These are phyloP conservation scores for Ophidiomyces ophidiicola DNA, from an alignment of 2,329 filamentous ascomycete genomes.

Conservation along the genomic window DNA sequence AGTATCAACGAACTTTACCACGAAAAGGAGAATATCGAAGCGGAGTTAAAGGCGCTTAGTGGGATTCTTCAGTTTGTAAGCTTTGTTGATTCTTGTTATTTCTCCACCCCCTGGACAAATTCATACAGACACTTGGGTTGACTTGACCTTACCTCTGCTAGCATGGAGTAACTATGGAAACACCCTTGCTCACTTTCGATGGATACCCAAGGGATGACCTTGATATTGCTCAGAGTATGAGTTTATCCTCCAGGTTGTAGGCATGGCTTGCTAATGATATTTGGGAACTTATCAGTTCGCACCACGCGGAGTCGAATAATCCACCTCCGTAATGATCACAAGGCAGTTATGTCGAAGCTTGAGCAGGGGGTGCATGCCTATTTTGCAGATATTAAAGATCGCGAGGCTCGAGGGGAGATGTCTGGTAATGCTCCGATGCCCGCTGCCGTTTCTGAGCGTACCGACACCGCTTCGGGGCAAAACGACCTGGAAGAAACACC, in stretches of 20 bases:
- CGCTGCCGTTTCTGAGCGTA: not conserved
- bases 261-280: slow-evolving; percentile 6
- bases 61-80: slow-evolving; percentile 77
- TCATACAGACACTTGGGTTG: slow-evolving; percentile 13
- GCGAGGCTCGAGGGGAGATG: slow-evolving; percentile 29
- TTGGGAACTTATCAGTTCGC: slow-evolving; percentile 51
- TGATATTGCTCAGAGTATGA: slow-evolving; percentile 81
- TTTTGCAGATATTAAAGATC: slow-evolving; percentile 59
- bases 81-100: slow-evolving; percentile 13
- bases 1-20: slow-evolving; percentile 68
- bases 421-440: slow-evolving; percentile 11
- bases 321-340: slow-evolving; percentile 82
- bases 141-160: slow-evolving; percentile 31
- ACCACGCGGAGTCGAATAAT: slow-evolving; percentile 89
- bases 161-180: slow-evolving; percentile 92
- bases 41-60: slow-evolving; percentile 72
- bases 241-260: not conserved
- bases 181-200: slow-evolving; percentile 71
- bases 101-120: slow-evolving; percentile 1
- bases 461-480: not conserved
- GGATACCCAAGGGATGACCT: slow-evolving; percentile 89
- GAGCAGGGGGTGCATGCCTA: slow-evolving; percentile 81
- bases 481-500: slow-evolving; percentile 42
- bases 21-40: slow-evolving; percentile 74
- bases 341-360: slow-evolving; percentile 68